Evolutionary conservation across 441 rosid species (phyloP).

Genomic region (Adansonia gregorii): DNA sequence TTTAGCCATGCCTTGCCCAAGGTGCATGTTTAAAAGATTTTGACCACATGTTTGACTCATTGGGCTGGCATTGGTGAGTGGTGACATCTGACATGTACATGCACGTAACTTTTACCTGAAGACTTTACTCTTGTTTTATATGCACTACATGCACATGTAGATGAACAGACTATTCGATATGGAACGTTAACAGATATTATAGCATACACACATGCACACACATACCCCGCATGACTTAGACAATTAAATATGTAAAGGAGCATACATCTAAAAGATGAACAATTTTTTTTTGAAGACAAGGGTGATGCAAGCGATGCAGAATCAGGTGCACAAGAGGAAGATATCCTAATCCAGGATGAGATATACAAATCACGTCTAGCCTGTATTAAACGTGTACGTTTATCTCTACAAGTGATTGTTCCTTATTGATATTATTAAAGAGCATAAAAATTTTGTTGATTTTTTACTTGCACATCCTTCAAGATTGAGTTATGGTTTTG

Average conservation of each 20-base stretch:
- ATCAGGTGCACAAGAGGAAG: conserved; percentile 83
- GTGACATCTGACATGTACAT: conserved; percentile 8
- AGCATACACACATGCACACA: not conserved
- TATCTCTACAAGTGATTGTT: conserved; percentile 27
- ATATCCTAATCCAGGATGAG: conserved; percentile 84
- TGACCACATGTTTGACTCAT: conserved; percentile 10
- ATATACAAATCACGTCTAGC: conserved; percentile 92
- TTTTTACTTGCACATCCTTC: conserved; percentile 12
- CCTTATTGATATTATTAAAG: conserved; percentile 17
- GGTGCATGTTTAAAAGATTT: not conserved
- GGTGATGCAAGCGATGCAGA: conserved; percentile 77
- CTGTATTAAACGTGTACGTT: conserved; percentile 91
- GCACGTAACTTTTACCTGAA: conserved; percentile 1
- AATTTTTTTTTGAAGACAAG: conserved; percentile 64
- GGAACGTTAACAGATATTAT: conserved; percentile 5
- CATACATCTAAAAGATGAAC: conserved; percentile 20
- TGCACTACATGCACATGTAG: not conserved
- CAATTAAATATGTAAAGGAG: not conserved
- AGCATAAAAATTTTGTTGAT: conserved; percentile 3
- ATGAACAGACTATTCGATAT: not conserved
- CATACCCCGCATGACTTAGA: not conserved
- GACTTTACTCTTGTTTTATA: conserved; percentile 5
- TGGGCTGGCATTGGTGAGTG: conserved; percentile 3
- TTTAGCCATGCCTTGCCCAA: not conserved
- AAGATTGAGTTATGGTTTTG: conserved; percentile 33